Percentiles rank a stretch among this genome's conserved stretches.
These are phyloP conservation scores for Phytopythium chamaehyphon DNA, from an alignment of 352 stramenopile species.

Conservation along the genomic window DNA sequence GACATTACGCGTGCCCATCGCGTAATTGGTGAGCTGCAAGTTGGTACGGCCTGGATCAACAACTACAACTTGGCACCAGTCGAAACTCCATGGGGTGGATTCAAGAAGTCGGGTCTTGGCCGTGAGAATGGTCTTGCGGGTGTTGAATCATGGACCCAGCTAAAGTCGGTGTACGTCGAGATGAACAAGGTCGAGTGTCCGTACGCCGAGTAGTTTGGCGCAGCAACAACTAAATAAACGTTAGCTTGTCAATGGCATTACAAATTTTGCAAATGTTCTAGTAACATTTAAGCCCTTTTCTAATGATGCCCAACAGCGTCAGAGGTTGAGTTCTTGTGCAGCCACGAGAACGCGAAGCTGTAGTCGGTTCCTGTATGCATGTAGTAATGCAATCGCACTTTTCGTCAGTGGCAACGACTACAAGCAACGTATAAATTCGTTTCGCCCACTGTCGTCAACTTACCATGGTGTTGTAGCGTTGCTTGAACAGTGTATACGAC, in stretches of 20 bases:
- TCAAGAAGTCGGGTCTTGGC: constrained; percentile 90
- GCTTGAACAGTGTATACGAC: constrained; percentile 18
- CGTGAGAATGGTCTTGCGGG: constrained; percentile 89
- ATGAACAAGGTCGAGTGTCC: constrained; percentile 74
- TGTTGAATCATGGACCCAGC: constrained; percentile 87
- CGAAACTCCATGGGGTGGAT: constrained; percentile 87
- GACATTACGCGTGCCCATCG: constrained; percentile 76
- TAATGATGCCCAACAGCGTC: too few relatives aligned
- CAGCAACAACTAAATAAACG: too few relatives aligned
- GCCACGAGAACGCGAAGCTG: constrained; percentile 1
- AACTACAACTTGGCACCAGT: constrained; percentile 88
- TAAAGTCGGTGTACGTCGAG: constrained; percentile 88
- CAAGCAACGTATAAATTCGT: too few relatives aligned
- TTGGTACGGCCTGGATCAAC: constrained; percentile 87
- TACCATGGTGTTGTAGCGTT: constrained; percentile 16
- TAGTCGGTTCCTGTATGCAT: background rate
- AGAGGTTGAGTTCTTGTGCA: too few relatives aligned
- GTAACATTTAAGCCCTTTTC: too few relatives aligned
- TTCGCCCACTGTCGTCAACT: too few relatives aligned
- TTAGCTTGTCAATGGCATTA: too few relatives aligned
- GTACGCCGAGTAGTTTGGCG: constrained; percentile 33
- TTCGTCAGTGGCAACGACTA: background rate
- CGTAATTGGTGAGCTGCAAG: constrained; percentile 61
- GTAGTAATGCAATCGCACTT: background rate
- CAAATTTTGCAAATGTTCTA: too few relatives aligned